Percentiles rank a stretch among this genome's conserved stretches.
These are phyloP conservation scores for Hamigera avellanea DNA, from an alignment of 495 filamentous ascomycete genomes.

Conservation along the genomic window DNA sequence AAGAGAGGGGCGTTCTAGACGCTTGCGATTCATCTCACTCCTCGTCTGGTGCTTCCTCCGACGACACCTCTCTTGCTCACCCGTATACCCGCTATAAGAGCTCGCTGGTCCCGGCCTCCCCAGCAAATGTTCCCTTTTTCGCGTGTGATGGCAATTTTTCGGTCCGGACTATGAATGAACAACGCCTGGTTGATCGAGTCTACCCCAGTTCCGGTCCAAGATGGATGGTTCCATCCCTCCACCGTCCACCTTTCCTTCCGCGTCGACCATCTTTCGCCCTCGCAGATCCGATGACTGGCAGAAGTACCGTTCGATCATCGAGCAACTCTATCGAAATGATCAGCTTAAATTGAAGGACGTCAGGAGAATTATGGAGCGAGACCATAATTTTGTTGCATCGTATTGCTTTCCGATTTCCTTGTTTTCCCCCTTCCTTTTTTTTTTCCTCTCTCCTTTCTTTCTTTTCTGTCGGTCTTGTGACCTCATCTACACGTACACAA, in stretches of 20 bases:
- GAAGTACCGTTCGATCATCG: slow-evolving; percentile 26
- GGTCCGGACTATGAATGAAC: no score
- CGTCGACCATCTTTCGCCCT: slow-evolving; percentile 20
- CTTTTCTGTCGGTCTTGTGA: neutral
- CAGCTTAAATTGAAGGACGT: slow-evolving; percentile 33
- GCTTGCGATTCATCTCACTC: no score
- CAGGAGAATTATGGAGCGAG: slow-evolving; percentile 29
- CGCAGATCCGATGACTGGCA: slow-evolving; percentile 34
- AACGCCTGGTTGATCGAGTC: no score
- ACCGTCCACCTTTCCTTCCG: slow-evolving; percentile 9
- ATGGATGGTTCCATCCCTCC: slow-evolving; percentile 2
- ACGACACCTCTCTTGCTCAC: no score
- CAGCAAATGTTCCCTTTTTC: no score
- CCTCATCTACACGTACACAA: neutral
- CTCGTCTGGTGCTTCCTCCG: no score
- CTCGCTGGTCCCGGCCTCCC: no score
- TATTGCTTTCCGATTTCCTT: slow-evolving; percentile 14
- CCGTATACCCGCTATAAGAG: no score
- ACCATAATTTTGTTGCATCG: slow-evolving; percentile 32
- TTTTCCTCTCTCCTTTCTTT: slow-evolving; percentile 1
- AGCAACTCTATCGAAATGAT: slow-evolving; percentile 29
- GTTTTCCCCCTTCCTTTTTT: slow-evolving; percentile 2
- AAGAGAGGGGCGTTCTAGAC: no score
- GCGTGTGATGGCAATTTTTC: no score
- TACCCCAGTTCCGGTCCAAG: no score